Evolutionary conservation across 768 basidiomycete species (phyloP).

Genomic region (Mycena belliarum): DNA sequence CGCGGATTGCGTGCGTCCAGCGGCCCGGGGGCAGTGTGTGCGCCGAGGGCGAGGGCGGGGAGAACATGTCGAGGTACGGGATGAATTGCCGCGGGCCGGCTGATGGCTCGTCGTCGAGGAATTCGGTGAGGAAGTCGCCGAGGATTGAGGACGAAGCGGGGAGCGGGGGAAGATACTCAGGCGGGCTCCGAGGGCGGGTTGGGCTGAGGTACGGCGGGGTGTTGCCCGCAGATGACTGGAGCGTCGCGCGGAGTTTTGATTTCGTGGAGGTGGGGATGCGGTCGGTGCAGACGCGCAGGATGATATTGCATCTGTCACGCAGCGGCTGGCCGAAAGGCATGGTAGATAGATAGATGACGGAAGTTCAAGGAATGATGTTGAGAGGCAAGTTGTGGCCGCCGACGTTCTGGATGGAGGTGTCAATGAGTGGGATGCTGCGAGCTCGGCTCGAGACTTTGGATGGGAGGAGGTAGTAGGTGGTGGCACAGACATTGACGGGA

Average conservation of each 20-base stretch:
- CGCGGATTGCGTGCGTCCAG: constrained; percentile 20
- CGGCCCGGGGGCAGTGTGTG: constrained; percentile 3
- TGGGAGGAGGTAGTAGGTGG: too few species aligned
- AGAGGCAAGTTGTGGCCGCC: too few species aligned
- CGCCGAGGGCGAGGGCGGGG: neutral
- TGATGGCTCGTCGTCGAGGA: too few species aligned
- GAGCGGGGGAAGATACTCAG: neutral
- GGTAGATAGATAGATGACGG: neutral
- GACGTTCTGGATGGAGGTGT: neutral
- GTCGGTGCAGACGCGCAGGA: constrained; percentile 11
- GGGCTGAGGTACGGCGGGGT: neutral
- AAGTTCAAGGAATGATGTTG: neutral
- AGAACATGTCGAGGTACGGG: constrained; percentile 15
- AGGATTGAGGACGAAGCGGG: neutral
- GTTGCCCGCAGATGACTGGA: constrained; percentile 10
- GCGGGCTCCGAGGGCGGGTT: neutral
- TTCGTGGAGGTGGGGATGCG: constrained; percentile 9
- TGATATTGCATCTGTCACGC: constrained; percentile 9
- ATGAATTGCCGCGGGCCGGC: constrained; percentile 13
- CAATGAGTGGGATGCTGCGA: constrained; percentile 4
- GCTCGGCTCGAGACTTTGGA: neutral
- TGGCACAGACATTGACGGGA: too few species aligned
- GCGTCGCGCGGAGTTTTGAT: constrained; percentile 4
- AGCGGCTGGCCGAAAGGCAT: constrained; percentile 1
- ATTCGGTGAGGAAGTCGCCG: neutral